Evolutionary conservation across 108 stramenopile species (phyloP).

Genomic region (Ochromonas danica): DNA sequence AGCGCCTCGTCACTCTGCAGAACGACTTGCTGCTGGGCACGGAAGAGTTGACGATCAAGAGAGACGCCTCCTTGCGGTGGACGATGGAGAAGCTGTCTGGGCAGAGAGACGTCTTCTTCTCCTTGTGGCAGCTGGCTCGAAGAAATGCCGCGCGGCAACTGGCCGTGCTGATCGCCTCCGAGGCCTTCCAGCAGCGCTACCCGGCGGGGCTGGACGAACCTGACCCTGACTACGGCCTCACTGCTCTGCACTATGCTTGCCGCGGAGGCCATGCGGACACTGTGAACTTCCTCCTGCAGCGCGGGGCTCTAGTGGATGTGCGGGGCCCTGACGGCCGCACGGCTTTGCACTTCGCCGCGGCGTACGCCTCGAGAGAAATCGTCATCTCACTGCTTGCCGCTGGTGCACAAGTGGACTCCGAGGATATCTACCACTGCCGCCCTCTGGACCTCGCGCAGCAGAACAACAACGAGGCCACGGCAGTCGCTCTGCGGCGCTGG

Average conservation of each 20-base stretch:
- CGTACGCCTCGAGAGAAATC: constrained; percentile 10
- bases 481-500: not conserved
- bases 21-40: not conserved
- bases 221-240: constrained; percentile 31
- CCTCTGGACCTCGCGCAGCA: constrained; percentile 28
- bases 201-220: not conserved
- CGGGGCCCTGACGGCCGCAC: constrained; percentile 4
- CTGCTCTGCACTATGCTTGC: constrained; percentile 30
- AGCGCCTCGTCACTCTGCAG: not conserved
- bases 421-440: not conserved
- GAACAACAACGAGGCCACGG: not conserved
- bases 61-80: constrained; percentile 6
- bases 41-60: constrained; percentile 21
- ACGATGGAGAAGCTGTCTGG: not conserved
- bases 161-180: not conserved
- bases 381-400: not conserved
- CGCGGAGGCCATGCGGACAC: not conserved
- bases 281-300: not conserved
- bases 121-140: constrained; percentile 7
- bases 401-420: not conserved
- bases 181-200: not conserved
- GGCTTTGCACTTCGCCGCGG: constrained; percentile 28
- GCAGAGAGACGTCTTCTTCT: not conserved
- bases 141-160: not conserved
- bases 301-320: not conserved